Evolutionary conservation across 2,329 filamentous ascomycete species (phyloP).

Genomic region (Tolypocladium sp.): DNA sequence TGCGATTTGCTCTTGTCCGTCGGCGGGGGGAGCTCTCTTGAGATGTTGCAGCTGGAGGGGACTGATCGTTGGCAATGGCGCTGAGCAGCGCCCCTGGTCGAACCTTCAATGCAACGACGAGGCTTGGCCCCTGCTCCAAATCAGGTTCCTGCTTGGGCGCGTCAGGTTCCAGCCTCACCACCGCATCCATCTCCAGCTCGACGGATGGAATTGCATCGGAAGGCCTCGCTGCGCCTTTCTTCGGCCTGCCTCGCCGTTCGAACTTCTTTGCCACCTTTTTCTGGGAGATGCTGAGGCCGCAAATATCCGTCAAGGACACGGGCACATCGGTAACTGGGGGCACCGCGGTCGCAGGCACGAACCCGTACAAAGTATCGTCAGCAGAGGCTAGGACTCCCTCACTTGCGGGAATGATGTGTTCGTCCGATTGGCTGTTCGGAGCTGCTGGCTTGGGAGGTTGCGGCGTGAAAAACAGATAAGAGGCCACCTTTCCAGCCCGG

Average conservation of each 20-base stretch:
- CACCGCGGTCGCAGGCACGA: background rate
- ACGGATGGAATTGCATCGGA: no score
- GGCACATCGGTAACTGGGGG: background rate
- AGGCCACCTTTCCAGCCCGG: conserved; percentile 26
- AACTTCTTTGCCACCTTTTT: background rate
- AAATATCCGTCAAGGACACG: background rate
- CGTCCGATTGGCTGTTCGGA: no score
- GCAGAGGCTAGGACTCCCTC: background rate
- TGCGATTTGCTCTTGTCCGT: background rate
- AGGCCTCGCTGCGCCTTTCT: background rate
- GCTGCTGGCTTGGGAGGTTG: background rate
- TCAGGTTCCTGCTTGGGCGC: background rate
- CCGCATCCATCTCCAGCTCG: background rate
- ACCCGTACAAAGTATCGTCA: background rate
- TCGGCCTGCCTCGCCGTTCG: background rate
- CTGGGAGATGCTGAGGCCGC: background rate
- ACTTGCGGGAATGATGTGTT: background rate
- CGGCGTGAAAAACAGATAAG: conserved; percentile 20
- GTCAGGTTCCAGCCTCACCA: background rate
- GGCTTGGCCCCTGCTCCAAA: background rate
- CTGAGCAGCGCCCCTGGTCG: background rate
- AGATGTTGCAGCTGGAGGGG: background rate
- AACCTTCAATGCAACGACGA: background rate
- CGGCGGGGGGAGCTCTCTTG: background rate
- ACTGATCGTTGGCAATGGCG: no score